A percentile compares a stretch with the other conserved stretches of the same genome.
Evolutionary conservation across 2,329 filamentous ascomycete genomes (phyloP).

Genomic region (Cylindrodendrum hubeiense): DNA sequence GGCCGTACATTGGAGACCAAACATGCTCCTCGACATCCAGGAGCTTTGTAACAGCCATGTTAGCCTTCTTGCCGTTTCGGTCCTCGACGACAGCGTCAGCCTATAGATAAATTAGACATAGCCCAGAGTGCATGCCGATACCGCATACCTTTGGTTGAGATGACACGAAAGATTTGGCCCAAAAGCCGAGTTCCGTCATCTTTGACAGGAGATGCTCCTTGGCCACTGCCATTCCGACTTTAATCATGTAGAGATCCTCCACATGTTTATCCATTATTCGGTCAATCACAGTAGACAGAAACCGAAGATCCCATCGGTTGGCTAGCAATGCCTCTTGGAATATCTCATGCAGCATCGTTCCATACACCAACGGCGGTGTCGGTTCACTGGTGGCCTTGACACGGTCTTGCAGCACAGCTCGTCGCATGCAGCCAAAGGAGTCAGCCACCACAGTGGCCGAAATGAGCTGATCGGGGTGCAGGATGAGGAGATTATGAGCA

Average conservation of each 20-base stretch:
- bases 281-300: constrained; percentile 75
- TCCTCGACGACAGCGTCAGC: constrained; percentile 81
- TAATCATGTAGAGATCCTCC: constrained; percentile 91
- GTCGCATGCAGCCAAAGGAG: constrained; percentile 90
- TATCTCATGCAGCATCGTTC: constrained; percentile 92
- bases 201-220: constrained; percentile 86
- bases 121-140: neutral
- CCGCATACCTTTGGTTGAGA: constrained; percentile 73
- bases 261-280: constrained; percentile 80
- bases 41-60: constrained; percentile 90
- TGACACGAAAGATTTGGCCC: constrained; percentile 86
- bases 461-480: constrained; percentile 95
- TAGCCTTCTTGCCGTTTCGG: constrained; percentile 79
- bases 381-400: constrained; percentile 90
- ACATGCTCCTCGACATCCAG: constrained; percentile 98
- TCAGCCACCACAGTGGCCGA: constrained; percentile 97
- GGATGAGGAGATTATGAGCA: constrained; percentile 83
- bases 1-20: constrained; percentile 97
- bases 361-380: constrained; percentile 87
- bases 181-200: constrained; percentile 82
- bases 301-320: constrained; percentile 83
- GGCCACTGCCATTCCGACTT: constrained; percentile 78
- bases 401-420: constrained; percentile 93
- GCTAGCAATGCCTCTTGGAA: constrained; percentile 90
- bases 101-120: constrained; percentile 55